Percentiles rank a stretch among this genome's conserved stretches.
Evolutionary conservation across 2,329 filamentous ascomycete genomes (phyloP).

Genomic region (Fragosphaeria purpurea): DNA sequence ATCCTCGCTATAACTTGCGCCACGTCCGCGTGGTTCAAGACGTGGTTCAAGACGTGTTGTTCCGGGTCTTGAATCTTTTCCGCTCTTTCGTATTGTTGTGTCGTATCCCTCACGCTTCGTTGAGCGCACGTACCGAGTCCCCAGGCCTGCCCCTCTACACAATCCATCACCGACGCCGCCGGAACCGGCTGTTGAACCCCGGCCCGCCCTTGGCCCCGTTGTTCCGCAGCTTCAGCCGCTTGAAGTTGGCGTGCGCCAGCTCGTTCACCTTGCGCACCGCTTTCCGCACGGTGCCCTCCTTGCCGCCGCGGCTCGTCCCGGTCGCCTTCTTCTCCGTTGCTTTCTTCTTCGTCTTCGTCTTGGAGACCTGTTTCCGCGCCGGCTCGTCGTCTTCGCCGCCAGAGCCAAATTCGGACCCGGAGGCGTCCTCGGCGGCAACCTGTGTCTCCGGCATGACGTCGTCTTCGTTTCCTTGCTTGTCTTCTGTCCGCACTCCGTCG

Average conservation of each 20-base stretch:
- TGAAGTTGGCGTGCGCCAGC: conserved; percentile 56
- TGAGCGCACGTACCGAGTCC: no score
- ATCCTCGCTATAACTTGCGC: no score
- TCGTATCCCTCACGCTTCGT: no score
- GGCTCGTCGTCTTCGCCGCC: conserved; percentile 18
- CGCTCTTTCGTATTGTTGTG: no score
- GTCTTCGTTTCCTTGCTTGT: conserved; percentile 28
- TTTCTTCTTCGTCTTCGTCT: conserved; percentile 20
- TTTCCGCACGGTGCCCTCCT: conserved; percentile 39
- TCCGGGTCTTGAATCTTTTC: no score
- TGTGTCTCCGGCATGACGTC: conserved; percentile 32
- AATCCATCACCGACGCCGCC: conserved; percentile 31
- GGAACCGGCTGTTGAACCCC: conserved; percentile 47
- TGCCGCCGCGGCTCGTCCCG: conserved; percentile 9
- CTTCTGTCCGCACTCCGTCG: conserved; percentile 17
- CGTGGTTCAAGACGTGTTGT: no score
- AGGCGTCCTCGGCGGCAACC: conserved; percentile 20
- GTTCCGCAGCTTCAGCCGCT: conserved; percentile 53
- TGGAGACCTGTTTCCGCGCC: conserved; percentile 11
- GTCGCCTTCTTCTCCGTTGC: conserved; percentile 19
- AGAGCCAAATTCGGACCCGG: conserved; percentile 2
- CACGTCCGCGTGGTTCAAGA: no score
- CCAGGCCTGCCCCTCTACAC: no score
- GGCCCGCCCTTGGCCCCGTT: conserved; percentile 52
- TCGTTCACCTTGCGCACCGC: conserved; percentile 52